phyloP scores from a whole-genome alignment of 768 basidiomycete genomes.

The Hirschioporus abietinus region DNA sequence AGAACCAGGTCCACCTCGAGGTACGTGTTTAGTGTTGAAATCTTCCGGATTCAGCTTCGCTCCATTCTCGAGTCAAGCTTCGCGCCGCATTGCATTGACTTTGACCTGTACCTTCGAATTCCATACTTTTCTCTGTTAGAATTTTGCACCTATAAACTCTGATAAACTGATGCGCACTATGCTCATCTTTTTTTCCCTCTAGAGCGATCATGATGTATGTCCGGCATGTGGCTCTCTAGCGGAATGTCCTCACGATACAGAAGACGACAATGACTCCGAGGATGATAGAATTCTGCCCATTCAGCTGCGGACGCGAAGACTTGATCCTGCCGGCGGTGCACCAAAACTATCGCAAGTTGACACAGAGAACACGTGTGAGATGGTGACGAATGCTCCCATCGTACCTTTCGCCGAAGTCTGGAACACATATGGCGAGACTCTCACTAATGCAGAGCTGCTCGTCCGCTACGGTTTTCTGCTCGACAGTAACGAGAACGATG shows the following conservation, averaged over 20 bases:
- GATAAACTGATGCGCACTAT: not conserved
- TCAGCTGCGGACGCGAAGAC: not conserved
- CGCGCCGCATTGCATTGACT: no score
- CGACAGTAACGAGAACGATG: slow-evolving; percentile 67
- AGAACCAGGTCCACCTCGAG: slow-evolving; percentile 71
- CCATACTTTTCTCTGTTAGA: not conserved
- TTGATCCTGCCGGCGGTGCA: not conserved
- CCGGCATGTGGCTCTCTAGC: slow-evolving; percentile 59
- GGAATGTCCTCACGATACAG: slow-evolving; percentile 63
- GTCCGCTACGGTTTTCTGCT: slow-evolving; percentile 68
- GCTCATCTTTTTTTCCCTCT: slow-evolving; percentile 10
- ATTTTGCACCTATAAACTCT: not conserved
- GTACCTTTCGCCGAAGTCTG: slow-evolving; percentile 52
- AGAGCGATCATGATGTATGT: slow-evolving; percentile 76
- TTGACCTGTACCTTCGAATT: slow-evolving; percentile 6
- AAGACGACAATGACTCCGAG: slow-evolving; percentile 8
- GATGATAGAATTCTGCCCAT: not conserved
- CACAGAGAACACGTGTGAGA: slow-evolving; percentile 41
- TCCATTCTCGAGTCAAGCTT: not conserved
- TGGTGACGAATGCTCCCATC: slow-evolving; percentile 57
- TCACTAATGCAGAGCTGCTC: slow-evolving; percentile 63
- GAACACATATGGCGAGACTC: slow-evolving; percentile 70
- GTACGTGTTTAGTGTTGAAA: slow-evolving; percentile 29
- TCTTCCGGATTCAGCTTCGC: not conserved
- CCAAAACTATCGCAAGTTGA: not conserved